A percentile compares a stretch with the other conserved stretches of the same genome.
Evolutionary conservation across 441 rosid genomes (phyloP).

Genomic region (Gossypium gossypioides): DNA sequence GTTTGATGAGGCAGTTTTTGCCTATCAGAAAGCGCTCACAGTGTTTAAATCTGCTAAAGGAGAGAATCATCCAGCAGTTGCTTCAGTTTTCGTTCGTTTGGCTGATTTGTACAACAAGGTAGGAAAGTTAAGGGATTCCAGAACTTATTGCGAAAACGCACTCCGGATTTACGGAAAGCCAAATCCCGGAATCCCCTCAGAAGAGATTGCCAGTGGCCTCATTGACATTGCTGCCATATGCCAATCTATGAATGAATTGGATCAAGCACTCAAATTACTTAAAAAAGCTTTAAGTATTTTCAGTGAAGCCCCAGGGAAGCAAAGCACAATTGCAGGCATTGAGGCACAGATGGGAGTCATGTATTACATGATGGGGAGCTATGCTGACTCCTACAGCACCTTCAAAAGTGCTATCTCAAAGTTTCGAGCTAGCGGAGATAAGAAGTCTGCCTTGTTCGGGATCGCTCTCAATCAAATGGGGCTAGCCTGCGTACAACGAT

Average conservation of each 20-base stretch:
- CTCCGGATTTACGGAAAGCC: constrained; percentile 59
- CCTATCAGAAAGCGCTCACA: constrained; percentile 82
- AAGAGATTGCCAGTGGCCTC: constrained; percentile 71
- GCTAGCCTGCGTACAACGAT: constrained; percentile 65
- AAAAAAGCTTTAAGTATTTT: constrained; percentile 58
- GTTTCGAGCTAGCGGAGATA: constrained; percentile 73
- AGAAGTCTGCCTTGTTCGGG: constrained; percentile 69
- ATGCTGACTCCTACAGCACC: constrained; percentile 51
- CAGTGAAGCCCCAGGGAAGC: constrained; percentile 59
- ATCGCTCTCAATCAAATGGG: constrained; percentile 86
- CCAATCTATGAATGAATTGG: constrained; percentile 74
- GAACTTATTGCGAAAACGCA: constrained; percentile 79
- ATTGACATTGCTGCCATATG: constrained; percentile 73
- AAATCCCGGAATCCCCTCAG: constrained; percentile 47
- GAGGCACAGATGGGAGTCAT: constrained; percentile 92
- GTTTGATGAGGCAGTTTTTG: constrained; percentile 73
- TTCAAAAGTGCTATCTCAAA: constrained; percentile 57
- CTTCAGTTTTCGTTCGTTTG: constrained; percentile 65
- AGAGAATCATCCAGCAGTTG: constrained; percentile 76
- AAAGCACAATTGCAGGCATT: constrained; percentile 69
- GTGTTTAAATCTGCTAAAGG: constrained; percentile 66
- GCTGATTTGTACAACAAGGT: constrained; percentile 77
- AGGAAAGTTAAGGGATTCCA: constrained; percentile 71
- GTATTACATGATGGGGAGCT: constrained; percentile 72
- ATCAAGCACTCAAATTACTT: constrained; percentile 53